phyloP scores from a whole-genome alignment of 2,329 filamentous ascomycete genomes.

The Sclerotinia borealis region DNA sequence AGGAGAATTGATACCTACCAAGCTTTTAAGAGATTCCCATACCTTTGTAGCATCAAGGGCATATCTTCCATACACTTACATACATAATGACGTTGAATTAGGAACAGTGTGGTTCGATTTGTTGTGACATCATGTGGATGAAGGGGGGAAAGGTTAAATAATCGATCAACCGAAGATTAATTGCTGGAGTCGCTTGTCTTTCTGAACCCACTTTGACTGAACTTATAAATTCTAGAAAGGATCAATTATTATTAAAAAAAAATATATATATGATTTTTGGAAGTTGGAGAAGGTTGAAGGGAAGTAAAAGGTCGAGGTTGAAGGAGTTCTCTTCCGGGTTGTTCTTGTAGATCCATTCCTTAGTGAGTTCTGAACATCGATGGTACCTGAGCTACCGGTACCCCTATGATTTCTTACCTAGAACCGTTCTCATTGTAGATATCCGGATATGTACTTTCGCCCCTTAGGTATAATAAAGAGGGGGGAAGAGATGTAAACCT shows the following conservation, averaged over 20 bases:
- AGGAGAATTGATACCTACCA: background rate
- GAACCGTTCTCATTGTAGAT: background rate
- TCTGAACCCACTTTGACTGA: background rate
- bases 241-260: too few relatives aligned
- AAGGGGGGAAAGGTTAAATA: background rate
- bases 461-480: background rate
- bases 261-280: too few relatives aligned
- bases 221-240: background rate
- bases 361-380: background rate
- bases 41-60: background rate
- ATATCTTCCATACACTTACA: background rate
- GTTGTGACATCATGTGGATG: slow-evolving; percentile 7
- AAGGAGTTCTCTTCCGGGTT: too few relatives aligned
- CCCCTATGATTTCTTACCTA: background rate
- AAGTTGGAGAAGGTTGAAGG: too few relatives aligned
- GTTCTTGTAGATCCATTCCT: too few relatives aligned
- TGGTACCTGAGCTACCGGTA: background rate
- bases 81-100: background rate
- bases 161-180: background rate
- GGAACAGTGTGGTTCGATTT: background rate
- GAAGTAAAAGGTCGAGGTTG: background rate
- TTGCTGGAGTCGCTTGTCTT: background rate
- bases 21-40: background rate
- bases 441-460: background rate
- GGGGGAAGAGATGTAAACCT: background rate